Evolutionary conservation across 2,329 filamentous ascomycete species (phyloP), one percentile per base, ranked within the genome.

Genomic region (Trichoderma sp.): DNA sequence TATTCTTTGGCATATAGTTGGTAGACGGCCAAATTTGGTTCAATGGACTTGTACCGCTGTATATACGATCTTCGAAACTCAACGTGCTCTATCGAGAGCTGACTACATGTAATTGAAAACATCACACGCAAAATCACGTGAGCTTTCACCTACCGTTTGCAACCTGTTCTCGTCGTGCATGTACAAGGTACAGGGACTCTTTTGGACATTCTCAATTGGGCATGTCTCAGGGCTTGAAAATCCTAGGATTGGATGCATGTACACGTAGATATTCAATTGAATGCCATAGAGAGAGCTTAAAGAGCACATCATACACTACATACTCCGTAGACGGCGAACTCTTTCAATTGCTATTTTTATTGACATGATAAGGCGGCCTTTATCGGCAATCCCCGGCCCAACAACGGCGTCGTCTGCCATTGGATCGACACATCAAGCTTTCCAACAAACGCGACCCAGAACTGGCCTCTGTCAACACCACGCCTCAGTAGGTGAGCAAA

Each of bases 311-410:
- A 50, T 11, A 20, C n/a, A 7, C 36, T 15, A 43, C 39, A 47
- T 13, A 23, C 2, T 58, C 17, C 20, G 26, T 6, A 30, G 57
- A 23, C 57, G 32, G 5, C 11, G 9, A 34, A 20, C 3, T 13
- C n/a, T 23, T 34, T 32, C 30, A 4, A 59, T 34, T 6, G 11
- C 17, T 59, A n/a, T 2, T 23, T 53, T 15, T 4, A 7, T 2
- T 4, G 23, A 28, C 20, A 61, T 28, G 50, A 61, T 12, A 28
- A 58, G 23, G 50, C 67, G 67, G 67, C 67, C 67, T 69, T 36
- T 20, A 58, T 69, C 67, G 67, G 67, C 30, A 69, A 69, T 26
- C 57, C 67, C 67, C 67, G 67, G 67, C 67, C 39, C 17, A 43
- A 50, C 67, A 62, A 69, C 8, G 23, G 36, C 17, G 55, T 28